Evolutionary conservation across 768 basidiomycete species (phyloP), one percentile per base, ranked within the genome.

Genomic region (Suillus placidus): DNA sequence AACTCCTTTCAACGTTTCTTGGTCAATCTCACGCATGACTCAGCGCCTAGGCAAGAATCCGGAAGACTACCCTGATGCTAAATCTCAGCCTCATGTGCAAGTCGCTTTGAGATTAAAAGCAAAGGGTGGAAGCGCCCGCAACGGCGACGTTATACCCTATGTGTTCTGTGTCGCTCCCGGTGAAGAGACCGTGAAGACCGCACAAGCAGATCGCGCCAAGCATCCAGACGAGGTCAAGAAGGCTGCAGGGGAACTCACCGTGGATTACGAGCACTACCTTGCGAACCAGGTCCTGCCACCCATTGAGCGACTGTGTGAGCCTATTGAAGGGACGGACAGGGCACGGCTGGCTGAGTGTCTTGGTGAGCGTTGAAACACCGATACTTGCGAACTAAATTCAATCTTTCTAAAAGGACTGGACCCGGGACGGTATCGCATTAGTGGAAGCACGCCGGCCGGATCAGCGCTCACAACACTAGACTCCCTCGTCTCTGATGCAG

Each of bases 41-140:
- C 72, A 97, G 95, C 92, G 97, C 63, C 83, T 99, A 63, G 94
- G 97, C 16, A 99, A 98, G 81, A 94, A 94, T 67, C 97, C 97
- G 0, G 93, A 97, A 71, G 96, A 97, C 71, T 99, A 98, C 73
- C 96, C 97, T 0, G 97, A 99, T 74, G 92, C 88, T 8, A 98
- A 98, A 78, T 88, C 83, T 45, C 96, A 96, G 71, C 97, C 97
- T 2, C 97, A 99, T 72, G 97, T 99, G 1, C 95, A 97, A 72
- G 97, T 99, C 20, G 97, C 96, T 0, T 80, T 97, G 58, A 85
- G 93, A 45, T 86, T 97, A 89, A 96, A 95, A 78, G 83, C 87
- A 6, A 91, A 87, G 68, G 94, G 95, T 38, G 88, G 85, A 7
- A 87, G 87, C 13, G 93, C 94, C 0, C 89, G 90, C 38, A 84